Evolutionary conservation across 2,329 filamentous ascomycete species (phyloP), one percentile per base, ranked within the genome.

Genomic region (Trichophyton simii): DNA sequence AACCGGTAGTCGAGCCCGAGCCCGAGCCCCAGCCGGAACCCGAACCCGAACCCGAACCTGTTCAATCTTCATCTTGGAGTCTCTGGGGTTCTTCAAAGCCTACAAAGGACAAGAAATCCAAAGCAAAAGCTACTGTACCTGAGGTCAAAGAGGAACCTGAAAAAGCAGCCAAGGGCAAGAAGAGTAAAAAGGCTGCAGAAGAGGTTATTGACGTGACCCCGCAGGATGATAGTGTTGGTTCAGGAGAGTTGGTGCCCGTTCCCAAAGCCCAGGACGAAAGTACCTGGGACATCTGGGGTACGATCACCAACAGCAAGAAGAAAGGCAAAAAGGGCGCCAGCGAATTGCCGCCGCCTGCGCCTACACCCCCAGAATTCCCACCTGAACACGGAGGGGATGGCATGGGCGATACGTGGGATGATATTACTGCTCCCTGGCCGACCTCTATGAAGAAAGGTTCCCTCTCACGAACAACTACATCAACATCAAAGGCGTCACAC

Each of bases 231-330:
- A 38, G 61, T 46, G 60, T 28, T 22, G 48, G 58, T 18, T 63
- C 62, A 34, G 63, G 61, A 9, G 65, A 65, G 38, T 55, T 66
- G 54, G 63, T 63, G 8, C 55, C 57, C 57, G 31, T 64, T 58
- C 18, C 59, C 62, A 55, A 55, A 31, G 15, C 28, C 25, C 28
- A 34, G 52, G 52, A 55, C 3, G 66, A 70, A 54, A 68, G 68
- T 58, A 60, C 66, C n/a, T 69, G 66, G 68, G 63, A 63, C 58
- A 67, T 72, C 38, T 77, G 73, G 74, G 72, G 66, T 1, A 52
- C 68, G 6, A 66, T 69, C 3, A 77, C 76, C 50, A 72, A 74
- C 25, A 83, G 81, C 67, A 82, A 80, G 66, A 73, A 73, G 66
- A 79, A 78, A 65, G 83, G 79, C 68, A 72, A 68, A 60, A 80